Evolutionary conservation across 148 eudicot species (phyloP), one percentile per base, ranked within the genome.

Genomic region (Chenopodium berlandieri): DNA sequence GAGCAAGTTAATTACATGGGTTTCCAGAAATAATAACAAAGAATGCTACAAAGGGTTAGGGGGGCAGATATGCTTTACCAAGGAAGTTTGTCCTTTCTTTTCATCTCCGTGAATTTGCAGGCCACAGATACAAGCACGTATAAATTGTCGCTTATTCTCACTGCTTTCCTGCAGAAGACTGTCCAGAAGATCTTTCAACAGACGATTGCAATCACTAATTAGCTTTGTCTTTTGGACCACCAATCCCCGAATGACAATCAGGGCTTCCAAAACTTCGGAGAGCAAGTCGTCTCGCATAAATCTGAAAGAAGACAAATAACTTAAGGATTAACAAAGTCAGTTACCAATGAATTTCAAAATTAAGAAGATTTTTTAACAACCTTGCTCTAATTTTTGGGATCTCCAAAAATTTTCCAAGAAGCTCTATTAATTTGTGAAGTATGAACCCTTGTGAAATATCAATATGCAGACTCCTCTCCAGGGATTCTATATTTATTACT

Each of bases 391-490:
- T 91, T 79, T 94, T 97, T 37, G 96, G 91, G 81, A 94, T 94
- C 90, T 94, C 98, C 91, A 97, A 90, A 86, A 94, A 93, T 71
- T 94, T 97, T 34, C 98, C 98, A 76, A 97, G 95, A 75, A 97
- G 98, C 97, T 97, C 99, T 76, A 94, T 97, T 74, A 97, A 92
- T 86, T 94, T 97, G 86, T 97, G 97, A 79, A 97, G 99, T 86
- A 97, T 97, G 83, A 97, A 97, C 64, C 99, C 99, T 82, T 94
- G 99, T 30, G 99, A 94, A 83, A 97, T 97, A 75, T 97, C 97
- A 80, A 97, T 94, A 81, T 89, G 99, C 77, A 97, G 88, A 85
- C 98, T 94, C 88, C 99, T 93, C 89, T 97, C 99, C 64, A 94
- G 84, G 73, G 98, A 89, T 81, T 94, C 98, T 84, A 94, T 84